phyloP scores from a whole-genome alignment of 2,329 filamentous ascomycete species.

The Colletotrichum tanaceti region DNA sequence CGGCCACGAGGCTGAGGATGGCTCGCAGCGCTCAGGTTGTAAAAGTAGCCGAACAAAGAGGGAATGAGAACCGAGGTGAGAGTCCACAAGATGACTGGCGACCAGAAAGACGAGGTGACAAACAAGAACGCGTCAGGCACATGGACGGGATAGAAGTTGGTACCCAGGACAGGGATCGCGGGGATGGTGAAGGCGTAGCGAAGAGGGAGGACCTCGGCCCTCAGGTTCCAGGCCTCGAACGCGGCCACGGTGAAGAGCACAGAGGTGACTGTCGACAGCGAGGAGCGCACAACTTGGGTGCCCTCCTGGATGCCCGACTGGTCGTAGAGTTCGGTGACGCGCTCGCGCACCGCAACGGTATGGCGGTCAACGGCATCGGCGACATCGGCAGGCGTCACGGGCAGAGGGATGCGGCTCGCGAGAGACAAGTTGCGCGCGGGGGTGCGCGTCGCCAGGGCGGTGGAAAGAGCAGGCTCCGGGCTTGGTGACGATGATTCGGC shows the following conservation, averaged over 20 bases:
- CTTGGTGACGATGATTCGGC: constrained; percentile 41
- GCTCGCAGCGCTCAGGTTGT: constrained; percentile 79
- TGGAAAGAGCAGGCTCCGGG: constrained; percentile 50
- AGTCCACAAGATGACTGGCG: constrained; percentile 80
- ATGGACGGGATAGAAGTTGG: constrained; percentile 70
- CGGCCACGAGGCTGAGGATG: constrained; percentile 57
- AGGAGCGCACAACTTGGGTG: constrained; percentile 74
- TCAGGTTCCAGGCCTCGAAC: constrained; percentile 78
- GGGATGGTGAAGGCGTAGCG: constrained; percentile 80
- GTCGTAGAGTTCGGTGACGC: constrained; percentile 72
- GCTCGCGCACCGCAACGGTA: constrained; percentile 73
- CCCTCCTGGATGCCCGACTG: constrained; percentile 74
- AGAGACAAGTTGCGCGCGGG: constrained; percentile 65
- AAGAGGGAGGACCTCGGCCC: constrained; percentile 76
- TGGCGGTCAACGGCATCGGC: constrained; percentile 80
- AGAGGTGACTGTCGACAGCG: constrained; percentile 76
- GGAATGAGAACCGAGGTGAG: constrained; percentile 79
- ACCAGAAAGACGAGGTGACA: constrained; percentile 84
- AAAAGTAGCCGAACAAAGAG: constrained; percentile 82
- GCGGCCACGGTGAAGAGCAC: constrained; percentile 76
- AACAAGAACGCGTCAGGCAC: constrained; percentile 86
- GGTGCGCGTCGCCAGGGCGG: constrained; percentile 59
- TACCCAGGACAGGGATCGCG: constrained; percentile 65
- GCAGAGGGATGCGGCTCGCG: constrained; percentile 75
- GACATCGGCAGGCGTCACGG: constrained; percentile 82